Base-by-base conservation (phyloP, 2,329 filamentous ascomycete genomes). In the Leptographium flavum region DNA sequence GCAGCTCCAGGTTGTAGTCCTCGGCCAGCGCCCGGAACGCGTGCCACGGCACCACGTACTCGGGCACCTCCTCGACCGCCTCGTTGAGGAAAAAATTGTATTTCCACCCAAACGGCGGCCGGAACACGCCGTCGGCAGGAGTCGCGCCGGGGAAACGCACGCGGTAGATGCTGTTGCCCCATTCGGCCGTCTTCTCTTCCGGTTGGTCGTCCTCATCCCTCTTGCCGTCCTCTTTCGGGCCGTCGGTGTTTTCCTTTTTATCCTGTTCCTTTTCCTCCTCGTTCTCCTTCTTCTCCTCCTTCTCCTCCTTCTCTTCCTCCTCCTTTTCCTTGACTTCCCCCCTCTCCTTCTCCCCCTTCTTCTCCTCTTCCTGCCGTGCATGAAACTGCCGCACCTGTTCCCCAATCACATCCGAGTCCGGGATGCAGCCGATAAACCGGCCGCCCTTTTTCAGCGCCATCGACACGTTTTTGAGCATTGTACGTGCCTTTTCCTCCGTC, bases 1-100 rank as follows among this genome's bases (percentile, higher is more conserved):
- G 83, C 55, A 96, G 66, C 61, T 98, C 92, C 7, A 98, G 76
- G 55, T 95, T 95, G 70, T 90, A 98, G 59, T 96, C 88, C 59
- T 95, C 88, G 17, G 92, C 92, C 55, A 96, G 69, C 23, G 87
- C 88, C 64, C 92, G 85, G 67, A 98, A 96, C 1, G 87, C 88
- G 60, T 94, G 88, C 90, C 92, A 98, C 0, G 92, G 92, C 1
- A 98, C 92, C 2, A 98, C 90, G 59, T 94, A 98, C 66, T 98
- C 92, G 3, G 92, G 90, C 8, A 94, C 86, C 58, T 88, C 85
- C 60, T 96, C 90, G 19, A 98, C 92, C 0, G 92, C 92, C 64
- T 98, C 92, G 56, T 92, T 81, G 46, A 98, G 78, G 62, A 87
- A 94, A 68, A 94, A 98, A 58, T 79, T 94, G 66, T 98, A 98